Conservation (phyloP, 331 rosid genomes). For the Telfairia occidentalis region DNA sequence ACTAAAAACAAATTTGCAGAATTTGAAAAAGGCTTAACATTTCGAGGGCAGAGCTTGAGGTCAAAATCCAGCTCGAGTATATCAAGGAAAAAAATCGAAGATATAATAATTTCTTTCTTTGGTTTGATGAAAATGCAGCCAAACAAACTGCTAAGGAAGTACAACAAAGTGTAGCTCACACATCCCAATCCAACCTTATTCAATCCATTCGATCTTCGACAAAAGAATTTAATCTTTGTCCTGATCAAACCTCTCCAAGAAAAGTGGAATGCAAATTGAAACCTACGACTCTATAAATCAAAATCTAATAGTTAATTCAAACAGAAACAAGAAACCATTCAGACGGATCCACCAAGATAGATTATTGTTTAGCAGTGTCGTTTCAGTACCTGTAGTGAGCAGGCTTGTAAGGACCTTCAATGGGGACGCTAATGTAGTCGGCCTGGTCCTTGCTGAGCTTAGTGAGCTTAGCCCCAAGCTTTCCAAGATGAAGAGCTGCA, state of each 20-base stretch:
- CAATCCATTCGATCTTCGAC: constrained; percentile 3
- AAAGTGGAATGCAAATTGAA: not conserved
- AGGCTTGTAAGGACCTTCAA: constrained; percentile 97
- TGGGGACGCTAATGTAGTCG: constrained; percentile 76
- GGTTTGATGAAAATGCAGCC: not conserved
- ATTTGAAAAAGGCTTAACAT: too few species aligned
- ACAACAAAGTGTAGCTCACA: not conserved
- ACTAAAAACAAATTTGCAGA: too few species aligned
- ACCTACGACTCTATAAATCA: not conserved
- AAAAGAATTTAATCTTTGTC: constrained; percentile 15
- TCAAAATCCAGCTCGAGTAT: not conserved
- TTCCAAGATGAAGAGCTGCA: constrained; percentile 80
- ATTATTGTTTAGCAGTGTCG: not conserved
- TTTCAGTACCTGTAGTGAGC: constrained; percentile 72
- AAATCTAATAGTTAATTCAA: not conserved
- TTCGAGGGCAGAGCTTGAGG: not conserved
- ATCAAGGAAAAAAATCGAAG: not conserved
- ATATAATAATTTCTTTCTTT: not conserved
- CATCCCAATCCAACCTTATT: constrained; percentile 7
- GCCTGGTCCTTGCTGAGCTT: constrained; percentile 77
- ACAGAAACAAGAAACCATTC: constrained; percentile 15
- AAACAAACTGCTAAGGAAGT: not conserved
- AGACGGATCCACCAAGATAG: constrained; percentile 14
- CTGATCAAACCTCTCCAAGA: constrained; percentile 1
- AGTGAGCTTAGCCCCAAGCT: constrained; percentile 93